These are phyloP conservation scores for Seiridium unicorne DNA, from an alignment of 2,329 filamentous ascomycete species.

Conservation along the genomic window DNA sequence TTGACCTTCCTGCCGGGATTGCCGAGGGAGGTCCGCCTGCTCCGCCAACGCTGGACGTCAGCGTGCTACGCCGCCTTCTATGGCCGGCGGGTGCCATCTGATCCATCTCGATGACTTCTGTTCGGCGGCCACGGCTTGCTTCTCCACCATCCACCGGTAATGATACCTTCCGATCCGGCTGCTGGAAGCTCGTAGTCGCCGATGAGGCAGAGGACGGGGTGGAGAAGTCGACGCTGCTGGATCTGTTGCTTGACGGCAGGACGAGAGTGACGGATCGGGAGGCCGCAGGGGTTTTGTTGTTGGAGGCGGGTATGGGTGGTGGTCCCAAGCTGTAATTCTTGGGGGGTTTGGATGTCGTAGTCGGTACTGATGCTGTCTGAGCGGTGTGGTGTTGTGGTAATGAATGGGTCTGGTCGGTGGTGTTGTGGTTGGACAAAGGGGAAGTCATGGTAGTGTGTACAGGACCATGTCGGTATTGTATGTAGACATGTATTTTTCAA, in stretches of 20 bases:
- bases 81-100: conserved; percentile 45
- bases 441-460: conserved; percentile 8
- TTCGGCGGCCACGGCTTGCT: conserved; percentile 17
- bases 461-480: neutral
- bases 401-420: neutral
- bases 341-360: neutral
- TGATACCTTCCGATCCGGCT: conserved; percentile 19
- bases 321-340: neutral
- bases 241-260: conserved; percentile 12
- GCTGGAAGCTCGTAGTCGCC: conserved; percentile 30
- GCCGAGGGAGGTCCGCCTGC: conserved; percentile 13
- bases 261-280: conserved; percentile 19
- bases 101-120: conserved; percentile 55
- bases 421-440: conserved; percentile 9
- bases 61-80: conserved; percentile 54
- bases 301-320: neutral
- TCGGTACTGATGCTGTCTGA: neutral
- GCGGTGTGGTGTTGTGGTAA: neutral
- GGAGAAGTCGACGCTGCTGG: conserved; percentile 21
- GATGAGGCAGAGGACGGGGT: conserved; percentile 30
- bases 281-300: neutral
- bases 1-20: conserved; percentile 13
- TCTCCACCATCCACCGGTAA: conserved; percentile 22
- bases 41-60: conserved; percentile 43
- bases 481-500: neutral